These are phyloP conservation scores for Auxenochlorella pyrenoidosa DNA, from an alignment of 139 green algal species.

Conservation along the genomic window DNA sequence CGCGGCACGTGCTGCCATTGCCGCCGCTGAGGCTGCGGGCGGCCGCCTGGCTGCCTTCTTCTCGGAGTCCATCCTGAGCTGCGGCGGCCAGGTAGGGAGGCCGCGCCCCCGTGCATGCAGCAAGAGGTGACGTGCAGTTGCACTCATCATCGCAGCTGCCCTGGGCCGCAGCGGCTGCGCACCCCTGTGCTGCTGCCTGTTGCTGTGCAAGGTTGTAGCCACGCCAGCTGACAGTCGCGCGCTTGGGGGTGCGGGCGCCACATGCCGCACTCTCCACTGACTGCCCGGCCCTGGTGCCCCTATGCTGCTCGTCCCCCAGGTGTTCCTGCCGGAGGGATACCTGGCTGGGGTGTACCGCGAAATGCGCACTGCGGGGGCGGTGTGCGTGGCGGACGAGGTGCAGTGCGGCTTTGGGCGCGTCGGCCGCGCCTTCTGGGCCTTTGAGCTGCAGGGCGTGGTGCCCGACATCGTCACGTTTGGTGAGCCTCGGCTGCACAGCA, in stretches of 20 bases:
- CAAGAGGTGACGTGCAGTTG: too few species aligned
- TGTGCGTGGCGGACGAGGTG: constrained; percentile 81
- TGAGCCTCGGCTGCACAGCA: background rate
- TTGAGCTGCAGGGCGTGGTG: constrained; percentile 82
- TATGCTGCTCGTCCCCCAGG: background rate
- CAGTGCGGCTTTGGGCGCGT: constrained; percentile 51
- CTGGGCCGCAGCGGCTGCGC: background rate
- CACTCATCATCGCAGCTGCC: too few species aligned
- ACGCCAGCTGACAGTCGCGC: background rate
- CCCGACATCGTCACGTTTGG: constrained; percentile 93
- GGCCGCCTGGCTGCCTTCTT: constrained; percentile 90
- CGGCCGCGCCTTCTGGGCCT: constrained; percentile 94
- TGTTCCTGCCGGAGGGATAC: constrained; percentile 86
- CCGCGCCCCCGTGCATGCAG: too few species aligned
- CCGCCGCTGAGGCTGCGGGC: constrained; percentile 67
- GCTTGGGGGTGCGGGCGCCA: background rate
- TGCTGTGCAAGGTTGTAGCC: background rate
- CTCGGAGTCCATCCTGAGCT: constrained; percentile 90
- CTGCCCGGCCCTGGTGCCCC: background rate
- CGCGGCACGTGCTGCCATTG: constrained; percentile 59
- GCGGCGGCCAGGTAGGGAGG: constrained; percentile 74
- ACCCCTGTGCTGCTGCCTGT: background rate
- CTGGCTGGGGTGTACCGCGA: constrained; percentile 83
- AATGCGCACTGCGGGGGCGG: constrained; percentile 82
- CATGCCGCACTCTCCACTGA: background rate